These are phyloP conservation scores for Diaporthe aspalathi DNA, from an alignment of 2,329 filamentous ascomycete genomes.

Conservation along the genomic window DNA sequence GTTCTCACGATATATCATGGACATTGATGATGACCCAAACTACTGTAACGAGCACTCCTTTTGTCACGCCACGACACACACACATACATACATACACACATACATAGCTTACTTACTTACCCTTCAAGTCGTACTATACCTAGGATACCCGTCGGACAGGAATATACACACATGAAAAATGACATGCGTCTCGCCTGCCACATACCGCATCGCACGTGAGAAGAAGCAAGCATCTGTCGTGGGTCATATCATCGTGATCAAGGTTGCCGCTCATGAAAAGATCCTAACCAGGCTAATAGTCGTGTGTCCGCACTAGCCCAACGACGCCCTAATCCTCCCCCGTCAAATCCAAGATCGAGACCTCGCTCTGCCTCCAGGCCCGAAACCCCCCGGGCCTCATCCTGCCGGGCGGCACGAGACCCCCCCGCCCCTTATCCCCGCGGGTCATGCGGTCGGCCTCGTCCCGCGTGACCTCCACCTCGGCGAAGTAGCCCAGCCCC, in stretches of 20 bases:
- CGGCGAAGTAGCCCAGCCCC: constrained; percentile 45
- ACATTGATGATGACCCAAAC: constrained; percentile 29
- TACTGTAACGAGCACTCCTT: constrained; percentile 35
- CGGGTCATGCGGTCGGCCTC: constrained; percentile 42
- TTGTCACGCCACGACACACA: background rate
- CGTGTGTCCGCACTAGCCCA: background rate
- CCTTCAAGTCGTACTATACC: constrained; percentile 38
- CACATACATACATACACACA: constrained; percentile 16
- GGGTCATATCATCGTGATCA: background rate
- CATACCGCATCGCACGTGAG: background rate
- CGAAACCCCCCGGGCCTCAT: constrained; percentile 7
- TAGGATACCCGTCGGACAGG: constrained; percentile 39
- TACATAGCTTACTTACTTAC: constrained; percentile 16
- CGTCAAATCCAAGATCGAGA: constrained; percentile 44
- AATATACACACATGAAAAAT: constrained; percentile 17
- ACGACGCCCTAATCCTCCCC: constrained; percentile 39
- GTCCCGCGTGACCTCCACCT: constrained; percentile 43
- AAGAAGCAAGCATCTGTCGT: background rate
- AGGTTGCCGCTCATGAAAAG: background rate
- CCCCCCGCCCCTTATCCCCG: background rate
- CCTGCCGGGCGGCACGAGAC: background rate
- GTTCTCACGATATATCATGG: constrained; percentile 41
- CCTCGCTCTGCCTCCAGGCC: constrained; percentile 42
- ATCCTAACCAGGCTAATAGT: background rate
- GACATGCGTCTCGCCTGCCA: background rate